Conservation (phyloP, 257 asterid species). For the Jacaranda mimosifolia region DNA sequence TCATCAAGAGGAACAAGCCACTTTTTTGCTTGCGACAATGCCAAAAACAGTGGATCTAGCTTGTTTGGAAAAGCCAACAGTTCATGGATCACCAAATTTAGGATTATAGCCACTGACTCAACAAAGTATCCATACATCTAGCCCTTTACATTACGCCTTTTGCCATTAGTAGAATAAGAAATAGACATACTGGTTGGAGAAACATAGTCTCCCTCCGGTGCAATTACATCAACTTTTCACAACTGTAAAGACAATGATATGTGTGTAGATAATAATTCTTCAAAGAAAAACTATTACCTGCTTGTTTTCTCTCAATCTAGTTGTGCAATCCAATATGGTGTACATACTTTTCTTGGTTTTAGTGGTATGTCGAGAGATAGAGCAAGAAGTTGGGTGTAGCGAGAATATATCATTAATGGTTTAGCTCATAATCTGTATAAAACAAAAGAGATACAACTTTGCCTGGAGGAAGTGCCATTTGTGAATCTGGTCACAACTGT, state of each 20-base stretch:
- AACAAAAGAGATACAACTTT: slow-evolving; percentile 39
- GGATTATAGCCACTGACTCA: slow-evolving; percentile 60
- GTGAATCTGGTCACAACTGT: slow-evolving; percentile 52
- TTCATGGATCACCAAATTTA: slow-evolving; percentile 46
- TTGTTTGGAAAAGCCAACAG: slow-evolving; percentile 45
- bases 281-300: slow-evolving; percentile 60
- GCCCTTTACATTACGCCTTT: slow-evolving; percentile 55
- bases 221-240: slow-evolving; percentile 74
- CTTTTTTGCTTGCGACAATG: slow-evolving; percentile 59
- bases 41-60: slow-evolving; percentile 40
- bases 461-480: slow-evolving; percentile 44
- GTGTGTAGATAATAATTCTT: slow-evolving; percentile 44
- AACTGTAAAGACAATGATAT: slow-evolving; percentile 53
- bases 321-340: slow-evolving; percentile 68
- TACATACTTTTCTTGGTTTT: slow-evolving; percentile 58
- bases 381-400: too few relatives aligned
- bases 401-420: too few relatives aligned
- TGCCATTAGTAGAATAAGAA: slow-evolving; percentile 72
- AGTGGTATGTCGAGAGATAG: too few relatives aligned
- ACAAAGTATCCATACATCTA: slow-evolving; percentile 56
- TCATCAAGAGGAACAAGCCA: slow-evolving; percentile 89
- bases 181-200: slow-evolving; percentile 73
- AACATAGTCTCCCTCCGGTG: slow-evolving; percentile 71
- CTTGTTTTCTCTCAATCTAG: slow-evolving; percentile 89
- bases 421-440: too few relatives aligned